Evolutionary conservation across 495 filamentous ascomycete genomes (phyloP).

Genomic region (Penicillium diatomitis): DNA sequence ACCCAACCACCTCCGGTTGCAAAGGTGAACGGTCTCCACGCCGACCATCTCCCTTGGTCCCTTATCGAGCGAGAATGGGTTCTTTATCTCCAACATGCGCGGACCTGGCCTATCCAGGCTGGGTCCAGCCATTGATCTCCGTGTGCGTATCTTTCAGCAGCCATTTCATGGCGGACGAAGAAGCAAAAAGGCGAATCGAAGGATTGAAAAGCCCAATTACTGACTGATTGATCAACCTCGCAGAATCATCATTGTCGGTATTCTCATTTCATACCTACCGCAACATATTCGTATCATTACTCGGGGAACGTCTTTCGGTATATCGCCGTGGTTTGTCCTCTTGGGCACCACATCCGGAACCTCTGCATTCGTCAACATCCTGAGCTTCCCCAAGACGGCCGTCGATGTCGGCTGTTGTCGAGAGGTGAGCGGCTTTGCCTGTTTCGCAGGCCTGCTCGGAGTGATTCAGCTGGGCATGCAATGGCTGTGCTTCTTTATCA

Average conservation of each 20-base stretch:
- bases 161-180: too few species aligned
- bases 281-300: constrained; percentile 87
- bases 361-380: constrained; percentile 81
- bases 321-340: constrained; percentile 88
- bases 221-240: constrained; percentile 1
- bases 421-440: constrained; percentile 69
- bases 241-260: constrained; percentile 81
- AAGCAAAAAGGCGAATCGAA: too few species aligned
- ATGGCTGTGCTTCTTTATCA: constrained; percentile 83
- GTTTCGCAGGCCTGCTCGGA: constrained; percentile 74
- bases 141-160: constrained; percentile 32
- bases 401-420: constrained; percentile 78
- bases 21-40: constrained; percentile 2
- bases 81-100: constrained; percentile 23
- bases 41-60: too few species aligned
- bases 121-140: constrained; percentile 53
- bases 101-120: constrained; percentile 37
- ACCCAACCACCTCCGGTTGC: too few species aligned
- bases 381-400: constrained; percentile 67
- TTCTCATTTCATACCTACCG: constrained; percentile 87
- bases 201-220: neutral
- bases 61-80: constrained; percentile 14
- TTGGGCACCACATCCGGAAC: constrained; percentile 84
- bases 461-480: constrained; percentile 85
- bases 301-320: constrained; percentile 84